phyloP scores from a whole-genome alignment of 495 filamentous ascomycete genomes.

The Hypomontagnella monticulosa region DNA sequence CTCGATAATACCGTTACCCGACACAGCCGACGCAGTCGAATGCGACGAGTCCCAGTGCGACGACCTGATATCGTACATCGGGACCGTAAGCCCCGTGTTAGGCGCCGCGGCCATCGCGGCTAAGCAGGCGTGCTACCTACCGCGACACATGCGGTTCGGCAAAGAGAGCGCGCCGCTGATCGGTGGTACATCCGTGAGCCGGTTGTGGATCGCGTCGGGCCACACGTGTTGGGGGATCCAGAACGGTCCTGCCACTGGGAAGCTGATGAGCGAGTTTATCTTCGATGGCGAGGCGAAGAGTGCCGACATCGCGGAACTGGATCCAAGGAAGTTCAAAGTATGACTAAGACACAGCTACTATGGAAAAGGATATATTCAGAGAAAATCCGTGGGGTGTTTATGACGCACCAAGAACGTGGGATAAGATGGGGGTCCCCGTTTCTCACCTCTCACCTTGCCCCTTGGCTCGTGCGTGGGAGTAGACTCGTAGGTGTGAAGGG shows the following conservation, averaged over 20 bases:
- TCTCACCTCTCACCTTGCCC: background rate
- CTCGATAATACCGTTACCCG: slow-evolving; percentile 75
- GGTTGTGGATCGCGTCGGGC: slow-evolving; percentile 84
- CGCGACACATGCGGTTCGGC: slow-evolving; percentile 70
- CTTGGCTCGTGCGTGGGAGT: slow-evolving; percentile 32
- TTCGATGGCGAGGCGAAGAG: slow-evolving; percentile 82
- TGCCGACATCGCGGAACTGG: slow-evolving; percentile 74
- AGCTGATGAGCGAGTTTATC: slow-evolving; percentile 85
- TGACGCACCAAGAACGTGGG: slow-evolving; percentile 34
- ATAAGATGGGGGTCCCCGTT: slow-evolving; percentile 4
- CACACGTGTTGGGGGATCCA: slow-evolving; percentile 99
- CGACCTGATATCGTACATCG: slow-evolving; percentile 85
- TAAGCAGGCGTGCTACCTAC: slow-evolving; percentile 93
- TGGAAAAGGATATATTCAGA: background rate
- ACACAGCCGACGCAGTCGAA: slow-evolving; percentile 78
- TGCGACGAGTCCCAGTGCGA: slow-evolving; percentile 82
- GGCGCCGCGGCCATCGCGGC: slow-evolving; percentile 79
- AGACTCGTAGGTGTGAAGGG: slow-evolving; percentile 24
- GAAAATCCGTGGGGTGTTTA: slow-evolving; percentile 18
- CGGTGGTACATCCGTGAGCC: slow-evolving; percentile 76
- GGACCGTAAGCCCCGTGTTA: slow-evolving; percentile 78
- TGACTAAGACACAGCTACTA: slow-evolving; percentile 30
- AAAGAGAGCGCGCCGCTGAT: slow-evolving; percentile 75
- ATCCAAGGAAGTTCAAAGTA: slow-evolving; percentile 68
- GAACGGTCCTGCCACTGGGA: slow-evolving; percentile 92